Conservation (phyloP, 305 asterid species). For the Salvia sclarea region DNA sequence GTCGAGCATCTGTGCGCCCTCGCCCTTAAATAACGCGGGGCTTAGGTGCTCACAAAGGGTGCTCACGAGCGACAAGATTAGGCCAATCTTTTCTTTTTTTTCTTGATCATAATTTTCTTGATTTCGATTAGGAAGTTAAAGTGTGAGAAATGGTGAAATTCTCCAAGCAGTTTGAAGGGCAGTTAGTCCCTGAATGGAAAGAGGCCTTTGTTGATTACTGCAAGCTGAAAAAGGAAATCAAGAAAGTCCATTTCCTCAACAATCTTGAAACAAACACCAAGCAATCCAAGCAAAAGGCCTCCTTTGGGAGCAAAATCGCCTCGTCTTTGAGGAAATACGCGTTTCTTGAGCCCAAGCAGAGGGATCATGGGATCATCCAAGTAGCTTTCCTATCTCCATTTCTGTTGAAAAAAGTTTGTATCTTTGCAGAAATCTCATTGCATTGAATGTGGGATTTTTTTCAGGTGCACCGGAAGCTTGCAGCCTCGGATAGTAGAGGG, state of each 20-base stretch:
- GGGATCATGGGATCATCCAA: conserved; percentile 54
- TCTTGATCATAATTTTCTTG: too few species aligned
- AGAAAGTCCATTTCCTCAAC: conserved; percentile 56
- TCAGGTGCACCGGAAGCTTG: conserved; percentile 71
- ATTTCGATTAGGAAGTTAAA: too few species aligned
- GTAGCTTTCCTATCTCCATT: conserved; percentile 28
- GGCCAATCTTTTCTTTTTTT: conserved; percentile 13
- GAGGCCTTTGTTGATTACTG: conserved; percentile 90
- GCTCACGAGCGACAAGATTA: conserved; percentile 31
- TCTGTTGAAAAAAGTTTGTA: neutral
- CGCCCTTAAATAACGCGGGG: conserved; percentile 55
- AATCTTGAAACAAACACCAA: conserved; percentile 31
- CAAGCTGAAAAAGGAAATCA: conserved; percentile 74
- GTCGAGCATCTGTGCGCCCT: conserved; percentile 47
- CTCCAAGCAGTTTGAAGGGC: conserved; percentile 85
- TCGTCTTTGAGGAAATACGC: conserved; percentile 43
- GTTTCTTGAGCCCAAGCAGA: conserved; percentile 44
- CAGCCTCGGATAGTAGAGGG: conserved; percentile 46
- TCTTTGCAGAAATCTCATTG: neutral
- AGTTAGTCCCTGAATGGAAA: conserved; percentile 89
- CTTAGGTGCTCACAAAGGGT: conserved; percentile 30
- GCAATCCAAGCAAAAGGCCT: conserved; percentile 28
- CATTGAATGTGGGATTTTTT: neutral
- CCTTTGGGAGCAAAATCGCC: conserved; percentile 29
- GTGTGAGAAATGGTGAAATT: conserved; percentile 68